Conservation (phyloP, 225 moss, liverwort and hornwort genomes). For the Pseudoscleropodium purum region DNA sequence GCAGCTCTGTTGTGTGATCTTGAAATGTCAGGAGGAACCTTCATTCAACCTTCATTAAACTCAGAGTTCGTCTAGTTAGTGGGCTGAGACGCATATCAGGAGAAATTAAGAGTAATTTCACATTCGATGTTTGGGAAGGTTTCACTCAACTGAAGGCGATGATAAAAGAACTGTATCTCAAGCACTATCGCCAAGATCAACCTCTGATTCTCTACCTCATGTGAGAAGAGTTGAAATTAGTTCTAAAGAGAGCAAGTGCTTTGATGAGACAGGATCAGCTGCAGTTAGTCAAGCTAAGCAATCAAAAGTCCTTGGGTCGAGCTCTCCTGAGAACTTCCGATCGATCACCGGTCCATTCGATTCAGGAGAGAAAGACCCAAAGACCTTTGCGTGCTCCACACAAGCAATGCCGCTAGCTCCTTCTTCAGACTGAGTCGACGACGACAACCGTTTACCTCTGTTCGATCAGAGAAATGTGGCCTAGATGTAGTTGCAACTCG, state of each 20-base stretch:
- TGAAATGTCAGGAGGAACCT: background rate
- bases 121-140: background rate
- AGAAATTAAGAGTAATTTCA: background rate
- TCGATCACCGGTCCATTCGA: background rate
- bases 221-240: background rate
- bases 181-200: too few relatives aligned
- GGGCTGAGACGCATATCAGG: background rate
- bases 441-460: background rate
- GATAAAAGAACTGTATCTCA: background rate
- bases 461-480: background rate
- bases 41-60: background rate
- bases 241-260: background rate
- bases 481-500: background rate
- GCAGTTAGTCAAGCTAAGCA: background rate
- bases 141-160: background rate
- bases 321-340: constrained; percentile 9
- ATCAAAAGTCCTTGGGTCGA: constrained; percentile 9
- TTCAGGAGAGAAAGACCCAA: constrained; percentile 44
- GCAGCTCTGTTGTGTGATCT: background rate
- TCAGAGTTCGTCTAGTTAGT: background rate
- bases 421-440: background rate
- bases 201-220: background rate
- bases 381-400: constrained; percentile 17
- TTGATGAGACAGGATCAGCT: background rate
- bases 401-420: background rate